These are phyloP conservation scores for Amanita rimosa DNA, from an alignment of 768 basidiomycete genomes.

Conservation along the genomic window DNA sequence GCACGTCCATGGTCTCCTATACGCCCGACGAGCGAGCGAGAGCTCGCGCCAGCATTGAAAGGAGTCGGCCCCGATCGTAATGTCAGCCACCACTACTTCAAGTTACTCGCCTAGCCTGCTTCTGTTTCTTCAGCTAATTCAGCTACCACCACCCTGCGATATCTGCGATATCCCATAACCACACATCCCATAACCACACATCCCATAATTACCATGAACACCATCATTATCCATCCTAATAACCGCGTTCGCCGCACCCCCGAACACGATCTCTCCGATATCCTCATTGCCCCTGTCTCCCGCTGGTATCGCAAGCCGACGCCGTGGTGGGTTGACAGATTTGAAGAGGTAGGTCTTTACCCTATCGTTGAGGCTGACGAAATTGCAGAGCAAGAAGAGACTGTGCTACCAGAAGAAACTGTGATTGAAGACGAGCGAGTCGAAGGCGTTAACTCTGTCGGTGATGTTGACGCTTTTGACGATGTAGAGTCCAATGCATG, in stretches of 20 bases:
- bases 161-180: background rate
- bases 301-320: too few species aligned
- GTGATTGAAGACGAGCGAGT: too few species aligned
- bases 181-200: background rate
- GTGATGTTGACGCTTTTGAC: too few species aligned
- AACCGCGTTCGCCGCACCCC: background rate
- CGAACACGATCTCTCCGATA: background rate
- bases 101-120: background rate
- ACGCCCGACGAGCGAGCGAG: too few species aligned
- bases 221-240: background rate
- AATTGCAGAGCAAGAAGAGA: too few species aligned
- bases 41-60: too few species aligned
- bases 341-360: background rate
- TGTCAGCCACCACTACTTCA: background rate
- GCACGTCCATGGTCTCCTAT: too few species aligned
- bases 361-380: background rate
- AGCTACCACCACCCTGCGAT: background rate
- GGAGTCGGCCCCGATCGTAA: background rate
- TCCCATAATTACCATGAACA: too few species aligned
- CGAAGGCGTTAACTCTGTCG: too few species aligned
- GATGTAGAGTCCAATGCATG: too few species aligned
- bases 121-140: slow-evolving; percentile 4
- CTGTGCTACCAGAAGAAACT: too few species aligned
- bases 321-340: background rate
- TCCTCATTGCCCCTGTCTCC: background rate